These are phyloP conservation scores for Debaryomyces coudertii DNA, from an alignment of 1,139 yeast species.

Conservation along the genomic window DNA sequence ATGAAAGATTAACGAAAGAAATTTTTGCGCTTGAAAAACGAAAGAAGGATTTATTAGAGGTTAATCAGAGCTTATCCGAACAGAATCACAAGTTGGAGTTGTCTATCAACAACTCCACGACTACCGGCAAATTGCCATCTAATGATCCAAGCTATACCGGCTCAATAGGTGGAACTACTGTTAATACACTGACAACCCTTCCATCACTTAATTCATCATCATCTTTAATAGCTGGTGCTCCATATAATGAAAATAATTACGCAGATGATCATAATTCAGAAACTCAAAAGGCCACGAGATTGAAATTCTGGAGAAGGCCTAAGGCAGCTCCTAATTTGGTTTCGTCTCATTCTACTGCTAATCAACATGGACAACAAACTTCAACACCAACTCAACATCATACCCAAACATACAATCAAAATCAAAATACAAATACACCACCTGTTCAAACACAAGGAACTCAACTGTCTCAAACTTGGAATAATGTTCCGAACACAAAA, in stretches of 20 bases:
- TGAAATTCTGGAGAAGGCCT: constrained; percentile 60
- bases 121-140: not conserved
- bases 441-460: not conserved
- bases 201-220: constrained; percentile 14
- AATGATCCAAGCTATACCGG: constrained; percentile 7
- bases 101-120: not conserved
- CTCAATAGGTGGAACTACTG: constrained; percentile 1
- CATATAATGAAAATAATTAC: constrained; percentile 17
- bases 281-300: constrained; percentile 48
- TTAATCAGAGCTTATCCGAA: constrained; percentile 29
- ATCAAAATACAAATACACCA: not conserved
- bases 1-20: constrained; percentile 34
- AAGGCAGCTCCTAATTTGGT: constrained; percentile 25
- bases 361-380: constrained; percentile 14
- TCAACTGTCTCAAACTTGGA: constrained; percentile 8
- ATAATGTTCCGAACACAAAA: constrained; percentile 15
- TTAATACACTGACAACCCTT: not conserved
- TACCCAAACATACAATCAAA: constrained; percentile 7
- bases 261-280: constrained; percentile 38
- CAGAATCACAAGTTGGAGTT: constrained; percentile 27
- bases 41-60: constrained; percentile 28
- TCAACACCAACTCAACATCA: constrained; percentile 13
- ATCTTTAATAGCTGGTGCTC: constrained; percentile 22
- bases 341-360: constrained; percentile 15
- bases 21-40: constrained; percentile 31